Evolutionary conservation across 1,284 basidiomycete species (phyloP).

Genomic region (Bondarzewia mesenterica): DNA sequence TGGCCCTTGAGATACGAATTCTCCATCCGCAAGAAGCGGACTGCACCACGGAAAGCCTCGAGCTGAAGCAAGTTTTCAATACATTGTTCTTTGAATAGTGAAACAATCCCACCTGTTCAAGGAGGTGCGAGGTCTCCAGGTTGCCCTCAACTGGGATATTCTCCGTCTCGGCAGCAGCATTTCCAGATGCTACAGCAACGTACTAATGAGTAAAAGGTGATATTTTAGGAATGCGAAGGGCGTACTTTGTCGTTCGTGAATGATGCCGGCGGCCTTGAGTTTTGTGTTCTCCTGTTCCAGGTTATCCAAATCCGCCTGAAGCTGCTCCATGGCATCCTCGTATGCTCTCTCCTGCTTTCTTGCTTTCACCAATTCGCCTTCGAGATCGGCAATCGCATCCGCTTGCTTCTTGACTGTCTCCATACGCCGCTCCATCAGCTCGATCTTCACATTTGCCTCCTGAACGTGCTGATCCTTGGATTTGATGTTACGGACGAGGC

Average conservation of each 20-base stretch:
- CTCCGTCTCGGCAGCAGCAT: conserved; percentile 51
- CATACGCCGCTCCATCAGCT: conserved; percentile 88
- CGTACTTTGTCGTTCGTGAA: conserved; percentile 60
- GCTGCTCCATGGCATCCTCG: conserved; percentile 87
- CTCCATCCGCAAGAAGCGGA: conserved; percentile 85
- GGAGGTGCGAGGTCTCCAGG: conserved; percentile 76
- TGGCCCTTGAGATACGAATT: conserved; percentile 90
- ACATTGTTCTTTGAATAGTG: conserved; percentile 9
- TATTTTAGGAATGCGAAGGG: conserved; percentile 8
- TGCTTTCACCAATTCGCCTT: conserved; percentile 72
- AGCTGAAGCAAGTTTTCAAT: conserved; percentile 64
- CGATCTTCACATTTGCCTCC: conserved; percentile 87
- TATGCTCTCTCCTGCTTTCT: conserved; percentile 84
- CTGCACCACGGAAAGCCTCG: conserved; percentile 82
- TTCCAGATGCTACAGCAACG: conserved; percentile 31
- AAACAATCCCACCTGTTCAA: conserved; percentile 66
- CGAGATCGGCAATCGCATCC: conserved; percentile 77
- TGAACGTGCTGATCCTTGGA: conserved; percentile 85
- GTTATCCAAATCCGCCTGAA: conserved; percentile 83
- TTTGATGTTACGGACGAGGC: conserved; percentile 77
- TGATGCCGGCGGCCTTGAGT: conserved; percentile 60
- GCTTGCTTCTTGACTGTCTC: conserved; percentile 86
- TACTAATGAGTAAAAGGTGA: too few species aligned
- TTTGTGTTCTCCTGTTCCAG: conserved; percentile 84
- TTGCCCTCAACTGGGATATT: conserved; percentile 63